phyloP scores from a whole-genome alignment of 768 basidiomycete genomes.

The Pulveroboletus frians region DNA sequence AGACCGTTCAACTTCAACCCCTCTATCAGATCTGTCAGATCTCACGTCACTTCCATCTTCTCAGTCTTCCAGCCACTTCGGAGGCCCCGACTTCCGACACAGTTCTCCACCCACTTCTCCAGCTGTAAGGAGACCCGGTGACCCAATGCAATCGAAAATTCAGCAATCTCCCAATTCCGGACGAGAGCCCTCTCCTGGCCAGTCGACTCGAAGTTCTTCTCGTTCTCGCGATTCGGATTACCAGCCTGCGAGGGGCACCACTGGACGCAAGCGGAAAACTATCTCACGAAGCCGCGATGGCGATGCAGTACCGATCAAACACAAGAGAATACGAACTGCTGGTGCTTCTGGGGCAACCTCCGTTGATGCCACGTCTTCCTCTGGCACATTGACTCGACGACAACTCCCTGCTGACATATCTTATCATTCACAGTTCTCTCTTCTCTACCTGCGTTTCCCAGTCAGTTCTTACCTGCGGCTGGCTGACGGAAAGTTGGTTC shows the following conservation, averaged over 20 bases:
- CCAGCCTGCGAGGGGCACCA: conserved; percentile 15
- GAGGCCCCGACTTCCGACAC: conserved; percentile 1
- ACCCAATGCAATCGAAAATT: background rate
- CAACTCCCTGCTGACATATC: conserved; percentile 48
- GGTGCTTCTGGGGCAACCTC: background rate
- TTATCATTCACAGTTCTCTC: conserved; percentile 46
- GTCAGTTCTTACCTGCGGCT: conserved; percentile 50
- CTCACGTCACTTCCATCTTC: conserved; percentile 30
- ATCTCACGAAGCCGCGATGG: conserved; percentile 5
- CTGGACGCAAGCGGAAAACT: conserved; percentile 18
- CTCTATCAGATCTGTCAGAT: conserved; percentile 26
- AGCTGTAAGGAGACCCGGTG: background rate
- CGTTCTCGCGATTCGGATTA: conserved; percentile 3
- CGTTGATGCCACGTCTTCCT: background rate
- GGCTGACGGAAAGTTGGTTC: conserved; percentile 36
- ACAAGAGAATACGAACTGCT: conserved; percentile 8
- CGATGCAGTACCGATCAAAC: conserved; percentile 4
- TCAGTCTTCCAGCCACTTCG: conserved; percentile 4
- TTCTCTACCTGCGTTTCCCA: conserved; percentile 70
- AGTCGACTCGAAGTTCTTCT: conserved; percentile 3
- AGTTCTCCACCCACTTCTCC: conserved; percentile 22
- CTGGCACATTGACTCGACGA: conserved; percentile 29
- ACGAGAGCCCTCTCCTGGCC: background rate
- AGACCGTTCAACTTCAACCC: conserved; percentile 26
- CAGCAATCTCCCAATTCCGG: background rate